These are phyloP conservation scores for Tricholoma flavovirens DNA, from an alignment of 768 basidiomycete species.

Conservation along the genomic window DNA sequence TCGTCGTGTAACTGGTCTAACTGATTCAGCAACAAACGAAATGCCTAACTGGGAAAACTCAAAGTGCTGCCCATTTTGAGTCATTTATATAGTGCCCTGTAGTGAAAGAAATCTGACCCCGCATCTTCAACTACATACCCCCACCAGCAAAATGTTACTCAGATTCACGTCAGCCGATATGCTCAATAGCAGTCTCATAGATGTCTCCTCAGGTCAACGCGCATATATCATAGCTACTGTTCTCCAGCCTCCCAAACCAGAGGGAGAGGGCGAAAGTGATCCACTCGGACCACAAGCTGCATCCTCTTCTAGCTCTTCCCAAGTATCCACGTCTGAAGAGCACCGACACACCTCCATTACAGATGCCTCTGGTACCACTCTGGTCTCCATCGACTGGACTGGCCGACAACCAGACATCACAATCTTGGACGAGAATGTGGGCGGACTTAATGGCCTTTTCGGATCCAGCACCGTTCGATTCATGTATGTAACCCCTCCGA, in stretches of 20 bases:
- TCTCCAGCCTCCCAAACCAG: constrained; percentile 26
- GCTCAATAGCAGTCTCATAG: constrained; percentile 49
- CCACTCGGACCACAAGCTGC: constrained; percentile 1
- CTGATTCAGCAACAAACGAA: constrained; percentile 32
- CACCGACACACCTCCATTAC: constrained; percentile 38
- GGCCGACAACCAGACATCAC: constrained; percentile 47
- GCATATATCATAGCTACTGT: constrained; percentile 46
- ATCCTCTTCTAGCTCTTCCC: not conserved
- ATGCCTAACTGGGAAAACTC: constrained; percentile 41
- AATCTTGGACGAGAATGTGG: constrained; percentile 46
- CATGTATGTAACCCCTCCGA: constrained; percentile 33
- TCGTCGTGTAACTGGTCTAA: not conserved
- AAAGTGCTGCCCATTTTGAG: constrained; percentile 35
- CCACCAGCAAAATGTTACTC: constrained; percentile 39
- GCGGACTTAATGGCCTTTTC: constrained; percentile 50
- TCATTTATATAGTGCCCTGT: constrained; percentile 14
- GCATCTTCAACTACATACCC: not conserved
- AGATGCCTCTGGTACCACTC: constrained; percentile 34
- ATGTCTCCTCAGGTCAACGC: constrained; percentile 43
- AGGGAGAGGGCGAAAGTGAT: constrained; percentile 21
- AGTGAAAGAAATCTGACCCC: not conserved
- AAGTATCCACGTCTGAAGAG: constrained; percentile 5
- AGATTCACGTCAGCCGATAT: constrained; percentile 56
- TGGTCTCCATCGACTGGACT: constrained; percentile 49
- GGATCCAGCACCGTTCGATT: constrained; percentile 49